Evolutionary conservation across 2,329 filamentous ascomycete species (phyloP).

Genomic region (Diaporthe nobilis): DNA sequence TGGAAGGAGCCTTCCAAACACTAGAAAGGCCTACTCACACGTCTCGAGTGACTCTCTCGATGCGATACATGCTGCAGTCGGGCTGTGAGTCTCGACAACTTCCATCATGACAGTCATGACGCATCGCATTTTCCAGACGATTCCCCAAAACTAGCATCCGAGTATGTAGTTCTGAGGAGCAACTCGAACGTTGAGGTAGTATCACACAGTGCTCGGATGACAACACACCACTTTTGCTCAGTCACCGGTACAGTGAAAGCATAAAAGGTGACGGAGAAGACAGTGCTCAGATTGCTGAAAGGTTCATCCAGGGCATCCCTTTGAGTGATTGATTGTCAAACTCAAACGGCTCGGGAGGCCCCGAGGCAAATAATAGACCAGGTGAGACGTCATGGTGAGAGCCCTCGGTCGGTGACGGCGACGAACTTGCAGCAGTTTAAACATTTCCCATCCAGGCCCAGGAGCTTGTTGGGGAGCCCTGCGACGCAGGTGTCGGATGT

Average conservation of each 20-base stretch:
- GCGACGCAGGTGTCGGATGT: not conserved
- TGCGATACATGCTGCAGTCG: not conserved
- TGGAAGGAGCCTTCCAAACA: constrained; percentile 14
- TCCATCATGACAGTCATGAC: not conserved
- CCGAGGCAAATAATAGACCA: not conserved
- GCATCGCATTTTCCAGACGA: not conserved
- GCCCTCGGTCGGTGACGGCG: not conserved
- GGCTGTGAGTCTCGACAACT: not conserved
- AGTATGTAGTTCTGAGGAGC: not conserved
- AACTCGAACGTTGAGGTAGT: not conserved
- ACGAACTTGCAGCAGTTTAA: not conserved
- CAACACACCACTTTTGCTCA: not conserved
- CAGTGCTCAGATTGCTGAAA: not conserved
- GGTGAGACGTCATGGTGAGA: not conserved
- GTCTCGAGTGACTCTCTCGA: not conserved
- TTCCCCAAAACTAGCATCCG: not conserved
- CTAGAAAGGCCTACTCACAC: not conserved
- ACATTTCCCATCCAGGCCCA: not conserved
- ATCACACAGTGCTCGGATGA: not conserved
- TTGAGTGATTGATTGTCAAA: not conserved
- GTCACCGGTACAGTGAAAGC: constrained; percentile 12
- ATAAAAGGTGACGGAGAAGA: constrained; percentile 7
- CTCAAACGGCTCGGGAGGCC: constrained; percentile 8
- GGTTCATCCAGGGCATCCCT: not conserved
- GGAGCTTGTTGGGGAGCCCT: not conserved